Conservation (phyloP, 2,329 filamentous ascomycete species). For the Mycocentrospora acerina region DNA sequence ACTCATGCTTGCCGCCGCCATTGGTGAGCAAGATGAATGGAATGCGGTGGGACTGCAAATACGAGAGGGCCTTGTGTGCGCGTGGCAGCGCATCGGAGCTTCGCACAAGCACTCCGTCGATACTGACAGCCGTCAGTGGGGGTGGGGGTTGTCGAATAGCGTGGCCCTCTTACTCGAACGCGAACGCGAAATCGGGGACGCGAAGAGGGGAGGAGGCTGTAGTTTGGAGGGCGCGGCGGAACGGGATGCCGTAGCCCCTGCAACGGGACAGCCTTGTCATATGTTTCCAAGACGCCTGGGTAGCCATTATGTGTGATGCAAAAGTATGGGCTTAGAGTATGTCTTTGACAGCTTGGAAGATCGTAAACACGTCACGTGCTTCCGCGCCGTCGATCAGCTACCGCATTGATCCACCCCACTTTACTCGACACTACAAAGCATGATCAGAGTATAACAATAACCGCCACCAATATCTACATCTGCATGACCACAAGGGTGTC, state of each 20-base stretch:
- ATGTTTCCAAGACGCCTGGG: slow-evolving; percentile 16
- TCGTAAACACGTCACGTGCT: too few relatives aligned
- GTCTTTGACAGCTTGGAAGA: too few relatives aligned
- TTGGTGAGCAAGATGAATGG: slow-evolving; percentile 96
- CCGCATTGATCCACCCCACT: too few relatives aligned
- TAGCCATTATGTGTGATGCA: not conserved
- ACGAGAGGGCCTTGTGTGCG: slow-evolving; percentile 70
- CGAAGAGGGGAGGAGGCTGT: slow-evolving; percentile 15
- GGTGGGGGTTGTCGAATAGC: slow-evolving; percentile 8
- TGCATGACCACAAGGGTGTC: too few relatives aligned
- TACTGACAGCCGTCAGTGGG: slow-evolving; percentile 53
- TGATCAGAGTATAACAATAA: too few relatives aligned
- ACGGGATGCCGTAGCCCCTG: slow-evolving; percentile 7
- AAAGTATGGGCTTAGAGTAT: too few relatives aligned
- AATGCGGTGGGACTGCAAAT: slow-evolving; percentile 72
- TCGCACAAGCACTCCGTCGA: slow-evolving; percentile 93
- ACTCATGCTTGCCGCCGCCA: slow-evolving; percentile 84
- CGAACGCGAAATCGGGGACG: slow-evolving; percentile 55
- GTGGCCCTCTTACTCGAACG: slow-evolving; percentile 54
- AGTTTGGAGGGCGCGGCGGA: slow-evolving; percentile 30
- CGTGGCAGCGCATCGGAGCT: slow-evolving; percentile 76
- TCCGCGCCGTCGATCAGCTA: too few relatives aligned
- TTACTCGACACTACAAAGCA: too few relatives aligned
- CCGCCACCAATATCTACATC: too few relatives aligned
- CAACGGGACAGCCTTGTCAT: slow-evolving; percentile 22